Base-by-base conservation (phyloP, 805 yeast genomes). In the Cyberlindnera bimundalis region DNA sequence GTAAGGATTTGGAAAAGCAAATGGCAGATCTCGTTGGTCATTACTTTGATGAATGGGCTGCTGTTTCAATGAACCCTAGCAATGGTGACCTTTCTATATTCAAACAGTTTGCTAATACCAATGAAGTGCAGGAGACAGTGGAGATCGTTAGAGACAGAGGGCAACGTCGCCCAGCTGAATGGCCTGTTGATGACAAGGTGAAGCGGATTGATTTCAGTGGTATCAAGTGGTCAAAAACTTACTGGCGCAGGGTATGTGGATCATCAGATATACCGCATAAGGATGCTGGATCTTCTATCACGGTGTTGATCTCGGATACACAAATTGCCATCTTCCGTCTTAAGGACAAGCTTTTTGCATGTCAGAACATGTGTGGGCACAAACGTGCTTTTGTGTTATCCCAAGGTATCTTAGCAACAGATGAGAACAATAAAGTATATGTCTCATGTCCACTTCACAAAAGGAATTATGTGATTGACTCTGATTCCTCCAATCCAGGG, bases 361-460 rank as follows among this genome's bases (percentile, higher is more conserved):
- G 65, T 12, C 70, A 65, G 37, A 64, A 64, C 45, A 63, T 65
- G 67, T 65, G 70, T 48, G 65, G 66, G n/a, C 68, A 65, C 40
- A 59, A 62, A 25, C 50, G 67, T n/a, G 62, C 70, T 1, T 65
- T 65, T 53, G 65, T 64, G 1, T 46, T 65, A 25, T 54, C 59
- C 18, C 66, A 64, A 43, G 69, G 69, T 32, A 59, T 62, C 16
- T 33, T 64, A 12, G 57, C 61, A 5, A 52, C 57, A 19, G 66
- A 62, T 42, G 63, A 56, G 24, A 50, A 55, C 26, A 53, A 59
- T 13, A 48, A 55, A 17, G 52, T 63, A 3, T 62, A 60, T 38
- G 52, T 65, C 13, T 59, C 67, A 6, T 64, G 69, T 49, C 70
- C 70, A 2, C 48, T 65, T 35, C 69, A 65, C 44, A 60, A 61